Percentiles rank a stretch among this genome's conserved stretches.
Conservation (phyloP, 495 filamentous ascomycete species). For the Aspergillus carlsbadensis region DNA sequence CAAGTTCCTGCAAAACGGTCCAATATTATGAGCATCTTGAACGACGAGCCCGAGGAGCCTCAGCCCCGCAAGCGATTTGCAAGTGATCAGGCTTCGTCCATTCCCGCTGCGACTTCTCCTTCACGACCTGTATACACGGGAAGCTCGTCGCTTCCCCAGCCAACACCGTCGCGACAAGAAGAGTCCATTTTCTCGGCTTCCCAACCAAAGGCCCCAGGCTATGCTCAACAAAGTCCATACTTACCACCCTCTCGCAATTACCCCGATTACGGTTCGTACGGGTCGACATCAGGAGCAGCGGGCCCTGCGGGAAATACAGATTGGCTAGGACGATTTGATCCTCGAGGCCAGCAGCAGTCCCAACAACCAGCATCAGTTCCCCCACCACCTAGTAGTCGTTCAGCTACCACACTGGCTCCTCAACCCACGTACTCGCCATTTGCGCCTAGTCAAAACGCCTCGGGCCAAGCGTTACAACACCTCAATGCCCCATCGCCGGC, state of each 20-base stretch:
- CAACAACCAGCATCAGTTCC: slow-evolving; percentile 27
- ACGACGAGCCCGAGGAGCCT: slow-evolving; percentile 57
- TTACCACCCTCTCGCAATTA: slow-evolving; percentile 34
- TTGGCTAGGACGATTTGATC: slow-evolving; percentile 50
- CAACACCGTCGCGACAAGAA: slow-evolving; percentile 26
- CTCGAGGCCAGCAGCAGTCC: slow-evolving; percentile 35
- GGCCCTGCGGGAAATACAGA: slow-evolving; percentile 37
- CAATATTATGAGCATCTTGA: slow-evolving; percentile 59
- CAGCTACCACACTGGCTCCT: slow-evolving; percentile 22
- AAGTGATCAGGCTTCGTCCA: slow-evolving; percentile 33
- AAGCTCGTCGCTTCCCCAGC: slow-evolving; percentile 15
- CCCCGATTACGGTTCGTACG: slow-evolving; percentile 37
- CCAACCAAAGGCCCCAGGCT: slow-evolving; percentile 24
- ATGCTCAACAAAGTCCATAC: slow-evolving; percentile 31
- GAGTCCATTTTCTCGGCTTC: slow-evolving; percentile 19
- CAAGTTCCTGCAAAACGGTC: slow-evolving; percentile 56
- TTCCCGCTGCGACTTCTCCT: slow-evolving; percentile 23
- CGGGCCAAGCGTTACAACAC: slow-evolving; percentile 25
- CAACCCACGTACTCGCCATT: slow-evolving; percentile 35
- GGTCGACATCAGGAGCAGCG: slow-evolving; percentile 23
- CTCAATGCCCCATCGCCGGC: slow-evolving; percentile 38
- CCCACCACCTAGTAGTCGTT: slow-evolving; percentile 24
- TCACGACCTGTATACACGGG: slow-evolving; percentile 26
- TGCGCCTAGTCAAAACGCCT: slow-evolving; percentile 26
- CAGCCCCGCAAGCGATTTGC: slow-evolving; percentile 52